Base-by-base conservation (phyloP, 371 early-diverging fungal species). In the Circinella umbellata region DNA sequence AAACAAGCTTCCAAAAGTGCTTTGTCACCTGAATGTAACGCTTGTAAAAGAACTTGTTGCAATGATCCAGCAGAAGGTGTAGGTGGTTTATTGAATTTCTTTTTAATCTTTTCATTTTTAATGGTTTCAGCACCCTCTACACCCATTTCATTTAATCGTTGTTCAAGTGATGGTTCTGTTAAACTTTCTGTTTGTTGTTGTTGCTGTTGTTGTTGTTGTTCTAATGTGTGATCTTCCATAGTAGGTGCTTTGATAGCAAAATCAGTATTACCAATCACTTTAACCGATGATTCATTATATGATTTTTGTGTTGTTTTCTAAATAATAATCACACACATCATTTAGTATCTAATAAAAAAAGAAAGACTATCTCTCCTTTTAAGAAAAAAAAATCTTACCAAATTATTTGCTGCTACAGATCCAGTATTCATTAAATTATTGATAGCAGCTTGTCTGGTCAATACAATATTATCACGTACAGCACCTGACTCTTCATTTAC, bases 11-110 rank as follows among this genome's bases (percentile, higher is more conserved):
- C 91, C 62, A 95, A 71, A 20, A 94, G 78, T 37, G 80, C 81
- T 18, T 71, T 54, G 76, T 95, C 94, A 59, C 84, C 83, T 48
- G 91, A 87, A 67, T 93, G 93, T 49, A 95, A 73, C 11, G 94
- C 94, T 74, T 95, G 94, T 8, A 90, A 80, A 8, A 95, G 83
- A 71, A 92, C 88, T 42, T 87, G 81, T 69, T 91, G 90, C 65
- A 95, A 77, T 14, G 93, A 90, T 34, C 87, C 83, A 39, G 86
- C 90, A 54, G 84, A 68, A 11, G 83, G 81, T 38, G 74, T 63
- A 62, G 5, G 64, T 4, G 73, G 53, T 47, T 78, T 69, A 42
- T 78, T 71, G 38, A 76, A 64, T 60, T 69, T 78, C 62, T 34
- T 63, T 49, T 47, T 69, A 72, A 63, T 54, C 66, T 77, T 61